These are phyloP conservation scores for Nitzschia sp. DNA, from an alignment of 108 stramenopile species.

Conservation along the genomic window DNA sequence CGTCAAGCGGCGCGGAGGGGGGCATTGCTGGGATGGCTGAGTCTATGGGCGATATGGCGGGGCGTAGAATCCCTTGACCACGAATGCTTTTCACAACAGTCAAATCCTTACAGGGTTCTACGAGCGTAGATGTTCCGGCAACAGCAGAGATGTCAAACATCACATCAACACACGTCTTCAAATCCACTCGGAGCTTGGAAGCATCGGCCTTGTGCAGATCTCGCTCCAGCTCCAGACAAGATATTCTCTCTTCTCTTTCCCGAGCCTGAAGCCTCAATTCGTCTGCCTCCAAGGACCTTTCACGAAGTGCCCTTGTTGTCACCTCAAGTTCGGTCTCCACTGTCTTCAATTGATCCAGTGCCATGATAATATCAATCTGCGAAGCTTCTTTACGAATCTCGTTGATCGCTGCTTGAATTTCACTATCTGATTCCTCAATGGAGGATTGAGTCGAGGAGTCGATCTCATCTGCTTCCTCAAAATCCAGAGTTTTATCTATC, in stretches of 20 bases:
- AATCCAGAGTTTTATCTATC: neutral
- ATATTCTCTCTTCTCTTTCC: slow-evolving; percentile 20
- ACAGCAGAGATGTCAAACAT: slow-evolving; percentile 39
- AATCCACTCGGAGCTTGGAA: slow-evolving; percentile 29
- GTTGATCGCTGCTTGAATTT: slow-evolving; percentile 37
- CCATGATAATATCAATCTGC: slow-evolving; percentile 37
- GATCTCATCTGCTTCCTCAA: neutral
- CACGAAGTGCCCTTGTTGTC: slow-evolving; percentile 16
- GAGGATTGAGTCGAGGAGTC: slow-evolving; percentile 5
- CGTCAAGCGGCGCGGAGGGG: neutral
- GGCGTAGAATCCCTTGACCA: neutral
- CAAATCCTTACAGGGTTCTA: neutral
- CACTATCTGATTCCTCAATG: slow-evolving; percentile 22
- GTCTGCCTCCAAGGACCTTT: slow-evolving; percentile 19
- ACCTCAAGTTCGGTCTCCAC: slow-evolving; percentile 29
- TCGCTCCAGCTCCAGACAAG: slow-evolving; percentile 38
- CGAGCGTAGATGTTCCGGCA: neutral
- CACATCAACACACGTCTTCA: slow-evolving; percentile 30
- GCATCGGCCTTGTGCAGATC: slow-evolving; percentile 45
- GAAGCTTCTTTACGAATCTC: slow-evolving; percentile 45
- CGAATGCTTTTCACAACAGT: neutral
- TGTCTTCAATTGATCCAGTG: slow-evolving; percentile 41
- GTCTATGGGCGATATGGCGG: neutral
- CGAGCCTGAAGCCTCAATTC: slow-evolving; percentile 17
- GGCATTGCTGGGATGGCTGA: neutral